Base-by-base conservation (phyloP, 2,329 filamentous ascomycete genomes). In the Rhexocercosporidium sp. region DNA sequence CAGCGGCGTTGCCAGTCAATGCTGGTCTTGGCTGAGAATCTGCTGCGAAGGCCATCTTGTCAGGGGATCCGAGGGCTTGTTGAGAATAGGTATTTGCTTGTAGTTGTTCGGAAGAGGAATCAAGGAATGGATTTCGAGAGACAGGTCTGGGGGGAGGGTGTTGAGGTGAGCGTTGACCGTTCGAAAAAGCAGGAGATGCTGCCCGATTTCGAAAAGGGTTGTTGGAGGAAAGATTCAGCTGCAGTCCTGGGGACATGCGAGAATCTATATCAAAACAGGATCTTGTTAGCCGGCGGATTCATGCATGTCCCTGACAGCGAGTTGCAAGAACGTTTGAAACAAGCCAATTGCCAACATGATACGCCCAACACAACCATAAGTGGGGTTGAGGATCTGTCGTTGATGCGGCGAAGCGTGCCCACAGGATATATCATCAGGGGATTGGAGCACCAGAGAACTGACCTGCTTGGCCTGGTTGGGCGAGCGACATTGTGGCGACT, bases 131-230 rank as follows among this genome's bases (percentile, higher is more conserved):
- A 74, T 94, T 94, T 78, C 88, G 87, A 73, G 91, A 93, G 66
- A 88, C 79, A 65, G 89, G 90, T 75, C 89, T 85, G 73, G 74
- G 77, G 73, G 82, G 80, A 73, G 82, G 81, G 70, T 88, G 86
- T 76, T 88, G 88, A 69, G 85, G 88, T 71, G 86, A 90, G 70
- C 79, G 79, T 72, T 81, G 82, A 79, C 73, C 76, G 75, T 74
- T 76, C 71, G 75, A 81, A 74, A 76, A 77, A 76, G 80, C 78
- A 60, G 86, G 90, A 70, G 90, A 92, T 44, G 84, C 82, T 71
- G 89, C 88, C 76, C 90, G 88, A 79, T 92, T 92, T 82, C 91
- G 90, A 77, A 87, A 94, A 70, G 92, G 92, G 78, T 94, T 94
- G 85, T 94, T 94, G 79, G 90, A 89, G 76, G 81, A 80, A 66